Evolutionary conservation across 2,329 filamentous ascomycete species (phyloP), one percentile per base, ranked within the genome.

Genomic region (Trichoderma sp.): DNA sequence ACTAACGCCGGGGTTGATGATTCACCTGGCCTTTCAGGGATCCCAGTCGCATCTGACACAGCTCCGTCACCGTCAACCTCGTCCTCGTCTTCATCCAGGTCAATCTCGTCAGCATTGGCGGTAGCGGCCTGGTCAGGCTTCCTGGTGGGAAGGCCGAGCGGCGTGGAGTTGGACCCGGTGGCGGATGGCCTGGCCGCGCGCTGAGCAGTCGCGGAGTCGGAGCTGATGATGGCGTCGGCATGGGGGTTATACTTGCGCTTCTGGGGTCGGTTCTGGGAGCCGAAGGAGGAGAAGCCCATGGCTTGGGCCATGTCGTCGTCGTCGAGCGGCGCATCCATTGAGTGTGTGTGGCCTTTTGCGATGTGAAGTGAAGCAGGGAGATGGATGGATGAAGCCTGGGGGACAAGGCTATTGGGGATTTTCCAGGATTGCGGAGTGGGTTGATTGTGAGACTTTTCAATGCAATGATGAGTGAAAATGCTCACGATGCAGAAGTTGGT

Each of bases 211-310:
- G 39, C 76, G 50, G 15, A 79, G 76, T 74, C 78, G 78, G 75
- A 77, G 13, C 72, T 59, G n/a, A 78, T 73, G 11, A 71, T 58
- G 47, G 86, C 86, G 75, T 88, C 88, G 64, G 81, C 83, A 32
- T 84, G 81, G 20, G 86, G 83, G 76, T 92, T 89, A 80, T 88
- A 91, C 77, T 90, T 91, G 73, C 91, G 87, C 79, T 92, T 92
- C 79, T 85, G 84, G 1, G 86, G 82, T 3, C 80, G 82, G 67
- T 83, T 79, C 75, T 87, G 83, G 11, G 82, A 80, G 74, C 92
- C 92, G 77, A 95, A 95, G 71, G 88, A 86, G 9, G 90, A 87
- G 80, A 94, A 94, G 74, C 92, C 92, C 90, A 94, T 91, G 61
- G 88, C 86, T 55, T 88, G 87, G 26, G 90, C 90, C 79, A 87